Evolutionary conservation across 129 eudicot species (phyloP), one percentile per base, ranked within the genome.

Genomic region (Logfia minima): DNA sequence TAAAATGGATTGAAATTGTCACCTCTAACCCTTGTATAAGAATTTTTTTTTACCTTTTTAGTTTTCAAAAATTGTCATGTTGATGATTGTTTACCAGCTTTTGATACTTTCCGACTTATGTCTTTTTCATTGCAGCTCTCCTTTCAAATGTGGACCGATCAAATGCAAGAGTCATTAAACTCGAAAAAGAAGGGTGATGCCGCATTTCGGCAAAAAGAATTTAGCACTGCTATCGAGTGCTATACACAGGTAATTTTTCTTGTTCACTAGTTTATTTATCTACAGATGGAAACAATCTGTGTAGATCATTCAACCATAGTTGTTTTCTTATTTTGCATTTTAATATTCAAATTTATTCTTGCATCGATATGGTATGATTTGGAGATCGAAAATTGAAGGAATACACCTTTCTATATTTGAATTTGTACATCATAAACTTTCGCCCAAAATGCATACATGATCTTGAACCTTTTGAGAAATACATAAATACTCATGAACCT

Each of bases 121-220:
- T 22, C 68, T 55, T 74, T 69, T 32, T 29, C 29, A 5, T 61
- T 74, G 86, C 88, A 88, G 93, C 87, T 88, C 53, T 88, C 93
- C 5, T 88, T 88, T 84, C 93, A 86, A 80, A 84, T 86, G 88
- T 88, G 93, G 93, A 86, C 93, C n/a, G 88, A 88, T 68, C 90
- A 88, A 77, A 86, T 88, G 93, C 90, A 88, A 82, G 90, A 83
- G 75, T 79, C 93, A 4, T 41, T 88, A 59, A 79, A 88, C 22
- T 80, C 90, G 10, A 88, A 86, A 85, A 88, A 86, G 69, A 83
- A 86, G 80, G 93, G 93, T n/a, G 93, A 88, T 67, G 21, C 71
- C 26, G 88, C 83, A n/a, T 88, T 88, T 74, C 79, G 87, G 64
- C 88, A 79, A 61, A 88, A 82, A 72, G 93, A 88, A 17, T 86